These are phyloP conservation scores for Thelonectria rubi DNA, from an alignment of 2,329 filamentous ascomycete species.

Conservation along the genomic window DNA sequence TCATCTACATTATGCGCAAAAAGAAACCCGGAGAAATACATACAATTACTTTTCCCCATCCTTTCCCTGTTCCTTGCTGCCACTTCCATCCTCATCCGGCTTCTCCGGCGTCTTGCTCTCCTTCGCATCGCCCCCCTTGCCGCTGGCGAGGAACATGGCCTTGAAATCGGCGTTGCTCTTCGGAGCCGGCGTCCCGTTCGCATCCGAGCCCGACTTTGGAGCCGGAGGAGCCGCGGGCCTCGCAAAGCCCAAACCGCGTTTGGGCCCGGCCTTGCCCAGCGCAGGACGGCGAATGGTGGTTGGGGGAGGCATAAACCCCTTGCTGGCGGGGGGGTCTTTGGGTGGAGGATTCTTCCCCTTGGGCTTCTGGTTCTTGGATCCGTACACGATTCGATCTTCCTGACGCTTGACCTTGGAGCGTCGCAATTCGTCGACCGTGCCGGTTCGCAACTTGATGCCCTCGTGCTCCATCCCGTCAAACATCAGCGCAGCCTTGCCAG, in stretches of 20 bases:
- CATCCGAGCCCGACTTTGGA: conserved; percentile 28
- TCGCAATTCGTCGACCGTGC: conserved; percentile 64
- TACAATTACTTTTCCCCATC: conserved; percentile 21
- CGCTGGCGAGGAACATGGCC: conserved; percentile 55
- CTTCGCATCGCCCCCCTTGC: conserved; percentile 26
- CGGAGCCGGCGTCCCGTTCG: conserved; percentile 43
- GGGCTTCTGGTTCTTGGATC: conserved; percentile 44
- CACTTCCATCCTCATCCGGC: conserved; percentile 1
- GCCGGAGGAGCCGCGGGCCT: conserved; percentile 37
- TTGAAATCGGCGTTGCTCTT: conserved; percentile 69
- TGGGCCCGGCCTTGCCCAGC: conserved; percentile 52
- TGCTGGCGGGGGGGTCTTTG: conserved; percentile 18
- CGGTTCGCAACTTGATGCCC: conserved; percentile 63
- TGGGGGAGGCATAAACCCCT: conserved; percentile 55
- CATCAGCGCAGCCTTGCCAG: conserved; percentile 74
- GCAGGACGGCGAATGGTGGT: conserved; percentile 54
- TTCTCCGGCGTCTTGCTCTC: conserved; percentile 13
- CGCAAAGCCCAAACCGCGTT: conserved; percentile 56
- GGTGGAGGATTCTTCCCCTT: too few relatives aligned
- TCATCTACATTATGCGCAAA: conserved; percentile 5
- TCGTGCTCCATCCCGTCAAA: conserved; percentile 66
- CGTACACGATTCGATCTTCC: conserved; percentile 44
- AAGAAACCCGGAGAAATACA: conserved; percentile 3
- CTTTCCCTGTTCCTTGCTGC: background rate
- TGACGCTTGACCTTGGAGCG: conserved; percentile 56